Evolutionary conservation across 2,329 filamentous ascomycete species (phyloP), one percentile per base, ranked within the genome.

Genomic region (Neofusicoccum ribis): DNA sequence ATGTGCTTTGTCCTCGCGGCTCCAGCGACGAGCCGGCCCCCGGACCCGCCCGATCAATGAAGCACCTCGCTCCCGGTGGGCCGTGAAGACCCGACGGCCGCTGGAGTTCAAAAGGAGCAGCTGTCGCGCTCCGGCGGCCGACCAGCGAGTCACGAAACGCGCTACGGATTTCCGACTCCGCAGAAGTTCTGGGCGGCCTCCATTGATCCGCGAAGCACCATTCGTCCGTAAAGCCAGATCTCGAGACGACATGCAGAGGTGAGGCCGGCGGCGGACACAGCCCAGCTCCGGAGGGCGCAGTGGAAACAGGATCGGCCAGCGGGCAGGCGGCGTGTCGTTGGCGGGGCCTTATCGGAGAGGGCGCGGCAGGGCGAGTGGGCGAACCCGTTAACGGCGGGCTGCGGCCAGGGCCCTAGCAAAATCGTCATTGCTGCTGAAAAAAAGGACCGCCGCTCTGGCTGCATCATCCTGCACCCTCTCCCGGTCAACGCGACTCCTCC

Each of bases 401-500:
- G 60, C 47, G 60, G 47, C 60, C 52, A 43, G 50, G 27, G 27
- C 27, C 27, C 54, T 41, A 63, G 60, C 60, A 52, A 52, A 54
- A 60, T 60, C 63, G 63, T 60, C 62, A 64, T 64, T 47, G 61
- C 61, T 63, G 49, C 61, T 58, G 52, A 64, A 54, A 64, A 64
- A 64, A 64, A 64, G 34, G 36, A 37, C 41, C 62, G 50, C 50
- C 27, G 20, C 23, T 37, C 49, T 64, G 52, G 44, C 52, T 56
- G 36, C 8, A 43, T 41, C 51, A 15, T 43, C 52, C 27, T 17
- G n/a, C 20, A n/a, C 52, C 34, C 27, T 61, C 17, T 23, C n/a
- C 9, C 15, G 7, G 27, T 31, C 62, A 49, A 31, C 41, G 37
- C 36, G 51, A 49, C 43, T 43, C 12, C 20, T 15, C 1, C 37